Evolutionary conservation across 2,329 filamentous ascomycete species (phyloP).

Genomic region (Colletotrichum lini): DNA sequence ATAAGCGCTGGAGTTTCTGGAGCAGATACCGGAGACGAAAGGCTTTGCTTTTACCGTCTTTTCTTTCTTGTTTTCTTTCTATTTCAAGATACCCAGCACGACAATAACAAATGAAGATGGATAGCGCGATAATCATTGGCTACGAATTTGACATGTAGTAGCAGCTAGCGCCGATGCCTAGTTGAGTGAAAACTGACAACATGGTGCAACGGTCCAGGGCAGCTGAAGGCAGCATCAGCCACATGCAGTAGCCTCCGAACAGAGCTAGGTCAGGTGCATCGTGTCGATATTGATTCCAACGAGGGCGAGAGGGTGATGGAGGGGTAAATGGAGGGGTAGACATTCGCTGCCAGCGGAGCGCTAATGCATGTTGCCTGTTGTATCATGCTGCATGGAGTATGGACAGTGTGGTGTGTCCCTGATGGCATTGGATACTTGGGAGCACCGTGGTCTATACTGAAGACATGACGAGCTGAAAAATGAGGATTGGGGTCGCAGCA

Average conservation of each 20-base stretch:
- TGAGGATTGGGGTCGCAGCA: background rate
- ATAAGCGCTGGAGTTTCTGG: background rate
- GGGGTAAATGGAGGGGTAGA: background rate
- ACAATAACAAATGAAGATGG: background rate
- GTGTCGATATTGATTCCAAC: background rate
- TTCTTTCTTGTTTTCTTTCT: background rate
- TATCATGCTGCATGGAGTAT: slow-evolving; percentile 13
- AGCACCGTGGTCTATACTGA: too few relatives aligned
- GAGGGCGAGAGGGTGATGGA: background rate
- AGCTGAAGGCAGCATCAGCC: background rate
- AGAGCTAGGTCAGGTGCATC: background rate
- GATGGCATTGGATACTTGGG: background rate
- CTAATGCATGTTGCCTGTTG: slow-evolving; percentile 23
- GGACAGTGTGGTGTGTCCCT: background rate
- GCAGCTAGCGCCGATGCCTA: background rate
- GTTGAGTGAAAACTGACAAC: background rate
- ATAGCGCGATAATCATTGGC: too few relatives aligned
- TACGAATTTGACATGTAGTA: background rate
- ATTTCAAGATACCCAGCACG: slow-evolving; percentile 26
- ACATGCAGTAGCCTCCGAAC: background rate
- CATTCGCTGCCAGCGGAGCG: background rate
- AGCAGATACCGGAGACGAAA: too few relatives aligned
- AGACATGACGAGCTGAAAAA: background rate
- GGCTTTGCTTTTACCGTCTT: background rate
- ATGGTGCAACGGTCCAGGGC: too few relatives aligned